Conservation (phyloP, 2,329 filamentous ascomycete species). For the Sporothrix pallida region DNA sequence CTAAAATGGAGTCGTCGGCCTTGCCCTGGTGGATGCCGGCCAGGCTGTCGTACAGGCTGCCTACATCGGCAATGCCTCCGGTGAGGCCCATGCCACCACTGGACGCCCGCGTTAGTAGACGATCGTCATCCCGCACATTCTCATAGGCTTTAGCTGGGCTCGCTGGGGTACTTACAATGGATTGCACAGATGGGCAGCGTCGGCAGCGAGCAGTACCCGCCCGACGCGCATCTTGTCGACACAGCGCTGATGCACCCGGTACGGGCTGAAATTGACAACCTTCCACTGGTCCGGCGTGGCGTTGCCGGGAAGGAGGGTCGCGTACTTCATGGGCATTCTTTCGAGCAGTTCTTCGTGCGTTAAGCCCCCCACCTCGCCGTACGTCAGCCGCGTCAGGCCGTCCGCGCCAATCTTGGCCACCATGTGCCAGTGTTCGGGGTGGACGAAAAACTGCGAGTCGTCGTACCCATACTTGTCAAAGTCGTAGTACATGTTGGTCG, state of each 20-base stretch:
- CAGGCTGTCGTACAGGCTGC: conserved; percentile 55
- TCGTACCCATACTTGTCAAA: conserved; percentile 60
- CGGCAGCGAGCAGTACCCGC: conserved; percentile 61
- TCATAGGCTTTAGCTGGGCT: conserved; percentile 15
- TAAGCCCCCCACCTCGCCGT: conserved; percentile 61
- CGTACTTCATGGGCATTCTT: conserved; percentile 61
- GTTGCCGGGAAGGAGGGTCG: conserved; percentile 62
- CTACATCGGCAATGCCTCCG: conserved; percentile 56
- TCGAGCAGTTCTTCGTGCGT: conserved; percentile 58
- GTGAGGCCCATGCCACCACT: conserved; percentile 56
- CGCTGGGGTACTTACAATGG: conserved; percentile 49
- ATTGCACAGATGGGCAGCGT: conserved; percentile 65
- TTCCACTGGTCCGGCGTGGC: conserved; percentile 64
- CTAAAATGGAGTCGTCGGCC: conserved; percentile 50
- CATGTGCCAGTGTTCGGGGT: conserved; percentile 64
- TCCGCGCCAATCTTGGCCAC: conserved; percentile 63
- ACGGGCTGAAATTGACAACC: conserved; percentile 63
- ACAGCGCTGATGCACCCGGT: conserved; percentile 56
- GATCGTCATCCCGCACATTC: neutral
- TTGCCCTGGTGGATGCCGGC: conserved; percentile 48
- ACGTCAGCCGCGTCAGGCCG: conserved; percentile 67
- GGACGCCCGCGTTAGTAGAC: neutral
- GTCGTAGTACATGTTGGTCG: conserved; percentile 69
- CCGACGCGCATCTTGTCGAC: conserved; percentile 56
- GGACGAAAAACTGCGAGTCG: conserved; percentile 65